Conservation (phyloP, 305 asterid species). For the Plantago coronopus region DNA sequence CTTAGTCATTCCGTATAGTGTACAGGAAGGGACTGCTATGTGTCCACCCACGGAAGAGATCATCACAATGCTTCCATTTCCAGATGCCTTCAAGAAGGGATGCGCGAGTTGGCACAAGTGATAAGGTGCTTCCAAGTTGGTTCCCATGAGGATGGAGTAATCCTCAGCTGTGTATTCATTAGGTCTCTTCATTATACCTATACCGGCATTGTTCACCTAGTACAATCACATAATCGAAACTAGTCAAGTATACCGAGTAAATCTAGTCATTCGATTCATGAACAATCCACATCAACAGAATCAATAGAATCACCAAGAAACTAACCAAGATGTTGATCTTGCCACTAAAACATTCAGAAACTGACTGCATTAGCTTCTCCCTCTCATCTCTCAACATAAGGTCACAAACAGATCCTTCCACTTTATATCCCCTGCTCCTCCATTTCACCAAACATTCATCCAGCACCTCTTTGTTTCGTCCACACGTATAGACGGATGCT, state of each 20-base stretch:
- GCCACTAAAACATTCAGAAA: constrained; percentile 23
- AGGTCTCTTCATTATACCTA: constrained; percentile 26
- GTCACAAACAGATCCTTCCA: constrained; percentile 33
- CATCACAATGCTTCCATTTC: constrained; percentile 35
- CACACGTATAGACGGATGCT: constrained; percentile 33
- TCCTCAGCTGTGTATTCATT: constrained; percentile 25
- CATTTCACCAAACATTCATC: constrained; percentile 28
- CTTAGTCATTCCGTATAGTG: constrained; percentile 29
- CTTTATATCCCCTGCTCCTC: constrained; percentile 30
- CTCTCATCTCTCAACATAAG: constrained; percentile 24
- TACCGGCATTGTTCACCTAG: constrained; percentile 42
- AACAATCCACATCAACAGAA: neutral
- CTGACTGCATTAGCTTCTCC: constrained; percentile 26
- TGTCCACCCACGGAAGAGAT: constrained; percentile 39
- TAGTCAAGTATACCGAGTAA: neutral
- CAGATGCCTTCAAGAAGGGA: constrained; percentile 39
- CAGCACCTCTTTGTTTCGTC: constrained; percentile 29
- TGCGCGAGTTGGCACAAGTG: constrained; percentile 38
- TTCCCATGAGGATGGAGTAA: constrained; percentile 28
- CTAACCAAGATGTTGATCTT: constrained; percentile 40
- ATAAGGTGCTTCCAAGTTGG: constrained; percentile 35
- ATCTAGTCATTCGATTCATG: neutral
- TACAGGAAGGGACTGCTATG: constrained; percentile 15
- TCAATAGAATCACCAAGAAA: neutral
- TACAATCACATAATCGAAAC: neutral